phyloP scores from a whole-genome alignment of 2,329 filamentous ascomycete species.

The Coniochaeta sp. region DNA sequence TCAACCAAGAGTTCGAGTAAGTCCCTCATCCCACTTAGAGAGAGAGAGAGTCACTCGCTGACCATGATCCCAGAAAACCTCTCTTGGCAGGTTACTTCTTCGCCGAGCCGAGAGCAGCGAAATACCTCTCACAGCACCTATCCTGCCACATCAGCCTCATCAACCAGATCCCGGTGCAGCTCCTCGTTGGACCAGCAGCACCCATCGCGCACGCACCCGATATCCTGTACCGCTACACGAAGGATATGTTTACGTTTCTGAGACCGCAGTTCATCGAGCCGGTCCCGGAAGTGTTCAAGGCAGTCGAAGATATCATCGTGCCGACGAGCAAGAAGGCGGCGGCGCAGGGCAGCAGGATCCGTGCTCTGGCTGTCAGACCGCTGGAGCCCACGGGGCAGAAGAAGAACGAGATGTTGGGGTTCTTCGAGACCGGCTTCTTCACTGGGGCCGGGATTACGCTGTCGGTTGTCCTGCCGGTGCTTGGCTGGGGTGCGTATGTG shows the following conservation, averaged over 20 bases:
- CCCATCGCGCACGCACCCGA: slow-evolving; percentile 19
- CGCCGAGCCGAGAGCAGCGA: slow-evolving; percentile 27
- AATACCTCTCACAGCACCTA: slow-evolving; percentile 53
- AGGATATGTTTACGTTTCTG: slow-evolving; percentile 32
- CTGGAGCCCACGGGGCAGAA: slow-evolving; percentile 26
- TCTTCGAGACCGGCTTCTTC: slow-evolving; percentile 40
- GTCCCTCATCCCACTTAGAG: neutral
- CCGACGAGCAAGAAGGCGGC: slow-evolving; percentile 7
- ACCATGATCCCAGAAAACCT: neutral
- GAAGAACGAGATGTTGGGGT: slow-evolving; percentile 25
- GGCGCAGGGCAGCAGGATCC: slow-evolving; percentile 9
- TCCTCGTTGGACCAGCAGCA: slow-evolving; percentile 36
- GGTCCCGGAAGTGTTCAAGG: slow-evolving; percentile 8
- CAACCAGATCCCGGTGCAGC: slow-evolving; percentile 48
- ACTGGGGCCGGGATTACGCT: slow-evolving; percentile 21
- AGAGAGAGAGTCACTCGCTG: neutral
- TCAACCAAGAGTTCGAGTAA: slow-evolving; percentile 14
- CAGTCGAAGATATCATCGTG: slow-evolving; percentile 12
- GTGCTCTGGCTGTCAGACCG: slow-evolving; percentile 14
- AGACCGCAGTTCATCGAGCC: slow-evolving; percentile 32
- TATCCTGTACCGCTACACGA: slow-evolving; percentile 28
- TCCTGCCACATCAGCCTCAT: slow-evolving; percentile 39
- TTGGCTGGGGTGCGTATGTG: slow-evolving; percentile 10
- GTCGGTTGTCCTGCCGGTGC: slow-evolving; percentile 10
- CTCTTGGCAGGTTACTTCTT: slow-evolving; percentile 17